These are phyloP conservation scores for Fusarium equiseti DNA, from an alignment of 2,329 filamentous ascomycete genomes.

Conservation along the genomic window DNA sequence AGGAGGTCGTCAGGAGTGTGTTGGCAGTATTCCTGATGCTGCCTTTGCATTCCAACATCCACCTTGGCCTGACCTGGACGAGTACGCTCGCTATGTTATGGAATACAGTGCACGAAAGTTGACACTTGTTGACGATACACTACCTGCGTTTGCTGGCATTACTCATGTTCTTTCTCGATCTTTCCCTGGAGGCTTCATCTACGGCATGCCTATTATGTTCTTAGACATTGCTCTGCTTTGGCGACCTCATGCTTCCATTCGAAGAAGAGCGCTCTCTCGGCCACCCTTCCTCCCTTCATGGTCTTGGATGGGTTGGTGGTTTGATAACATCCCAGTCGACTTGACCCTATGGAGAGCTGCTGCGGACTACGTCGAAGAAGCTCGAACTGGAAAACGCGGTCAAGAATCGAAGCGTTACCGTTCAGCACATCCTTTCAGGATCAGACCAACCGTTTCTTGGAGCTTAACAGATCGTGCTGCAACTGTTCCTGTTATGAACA, in stretches of 20 bases:
- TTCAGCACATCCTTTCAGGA: conserved; percentile 54
- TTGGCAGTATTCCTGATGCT: conserved; percentile 49
- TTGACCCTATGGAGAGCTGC: conserved; percentile 58
- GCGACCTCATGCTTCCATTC: conserved; percentile 59
- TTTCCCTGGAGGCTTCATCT: conserved; percentile 59
- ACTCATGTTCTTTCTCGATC: conserved; percentile 57
- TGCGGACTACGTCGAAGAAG: conserved; percentile 58
- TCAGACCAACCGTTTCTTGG: conserved; percentile 56
- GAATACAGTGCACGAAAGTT: conserved; percentile 58
- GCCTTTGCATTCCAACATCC: conserved; percentile 56
- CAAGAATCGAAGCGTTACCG: conserved; percentile 53
- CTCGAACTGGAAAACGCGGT: conserved; percentile 49
- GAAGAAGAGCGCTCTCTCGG: conserved; percentile 53
- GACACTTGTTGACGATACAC: conserved; percentile 57
- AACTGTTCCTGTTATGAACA: conserved; percentile 53
- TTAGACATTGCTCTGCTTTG: conserved; percentile 60
- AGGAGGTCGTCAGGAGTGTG: conserved; percentile 51
- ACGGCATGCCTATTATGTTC: conserved; percentile 61
- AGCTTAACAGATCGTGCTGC: conserved; percentile 55
- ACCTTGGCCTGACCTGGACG: conserved; percentile 61
- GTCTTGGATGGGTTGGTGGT: conserved; percentile 64
- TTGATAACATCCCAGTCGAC: conserved; percentile 58
- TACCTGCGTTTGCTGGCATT: conserved; percentile 58
- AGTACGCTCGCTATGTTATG: conserved; percentile 59
- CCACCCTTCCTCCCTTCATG: conserved; percentile 58